phyloP scores from a whole-genome alignment of 2,329 filamentous ascomycete genomes.

The Phyllosticta paracitricarpa region DNA sequence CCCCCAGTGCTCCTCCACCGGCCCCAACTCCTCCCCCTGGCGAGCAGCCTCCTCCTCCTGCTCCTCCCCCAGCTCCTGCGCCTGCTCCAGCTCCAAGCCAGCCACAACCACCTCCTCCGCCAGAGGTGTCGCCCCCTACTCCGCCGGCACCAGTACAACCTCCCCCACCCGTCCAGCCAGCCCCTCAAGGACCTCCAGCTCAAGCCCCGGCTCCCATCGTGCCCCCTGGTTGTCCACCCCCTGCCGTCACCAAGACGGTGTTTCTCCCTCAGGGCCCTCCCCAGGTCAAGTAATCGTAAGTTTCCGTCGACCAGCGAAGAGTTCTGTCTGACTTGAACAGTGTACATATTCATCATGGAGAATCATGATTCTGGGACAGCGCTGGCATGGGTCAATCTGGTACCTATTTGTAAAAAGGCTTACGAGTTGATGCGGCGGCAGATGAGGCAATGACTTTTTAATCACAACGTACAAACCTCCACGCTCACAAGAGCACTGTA shows the following conservation, averaged over 20 bases:
- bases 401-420: not conserved
- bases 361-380: not conserved
- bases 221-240: not conserved
- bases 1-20: not conserved
- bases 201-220: not conserved
- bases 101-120: not conserved
- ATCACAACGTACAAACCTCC: not conserved
- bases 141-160: not conserved
- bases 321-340: not conserved
- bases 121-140: not conserved
- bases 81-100: not conserved
- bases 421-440: not conserved
- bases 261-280: not conserved
- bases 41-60: not conserved
- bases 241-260: not conserved
- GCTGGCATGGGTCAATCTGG: not conserved
- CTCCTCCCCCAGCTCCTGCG: not conserved
- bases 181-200: not conserved
- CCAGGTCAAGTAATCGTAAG: not conserved
- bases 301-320: not conserved
- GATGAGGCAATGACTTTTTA: not conserved
- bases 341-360: not conserved
- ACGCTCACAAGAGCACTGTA: not conserved
- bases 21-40: not conserved
- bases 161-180: not conserved